These are phyloP conservation scores for Selaginella moellendorffii DNA, from an alignment of 75 land plant genomes.

Conservation along the genomic window DNA sequence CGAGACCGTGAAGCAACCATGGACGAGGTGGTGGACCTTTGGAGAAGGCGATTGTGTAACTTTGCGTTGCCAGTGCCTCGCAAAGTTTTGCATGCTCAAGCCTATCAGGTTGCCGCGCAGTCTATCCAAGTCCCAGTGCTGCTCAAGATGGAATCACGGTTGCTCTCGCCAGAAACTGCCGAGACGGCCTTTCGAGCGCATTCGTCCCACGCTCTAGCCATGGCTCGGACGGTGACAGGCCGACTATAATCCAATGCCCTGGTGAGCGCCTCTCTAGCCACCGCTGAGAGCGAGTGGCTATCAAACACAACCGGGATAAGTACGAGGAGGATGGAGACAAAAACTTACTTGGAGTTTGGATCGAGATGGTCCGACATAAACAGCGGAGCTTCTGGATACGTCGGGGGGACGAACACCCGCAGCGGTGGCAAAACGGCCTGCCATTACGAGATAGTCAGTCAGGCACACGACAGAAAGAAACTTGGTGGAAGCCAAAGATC, in stretches of 20 bases:
- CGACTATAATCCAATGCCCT: not conserved
- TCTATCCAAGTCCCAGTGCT: not conserved
- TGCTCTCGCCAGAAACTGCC: slow-evolving; percentile 15
- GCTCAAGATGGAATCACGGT: slow-evolving; percentile 36
- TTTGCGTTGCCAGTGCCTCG: no score
- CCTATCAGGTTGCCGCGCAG: slow-evolving; percentile 19
- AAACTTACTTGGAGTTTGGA: not conserved
- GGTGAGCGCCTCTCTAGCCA: not conserved
- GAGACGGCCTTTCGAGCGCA: slow-evolving; percentile 2
- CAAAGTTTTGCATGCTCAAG: no score
- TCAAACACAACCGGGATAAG: not conserved
- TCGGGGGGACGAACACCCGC: not conserved
- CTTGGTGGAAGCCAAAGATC: not conserved
- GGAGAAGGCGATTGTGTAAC: no score
- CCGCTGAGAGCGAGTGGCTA: not conserved
- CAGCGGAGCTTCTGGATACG: not conserved
- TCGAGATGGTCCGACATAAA: not conserved
- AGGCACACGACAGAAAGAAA: not conserved
- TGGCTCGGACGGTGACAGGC: not conserved
- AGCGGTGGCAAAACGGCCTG: not conserved
- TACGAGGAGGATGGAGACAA: not conserved
- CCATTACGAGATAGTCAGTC: not conserved
- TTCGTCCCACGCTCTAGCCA: slow-evolving; percentile 3
- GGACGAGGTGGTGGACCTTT: no score
- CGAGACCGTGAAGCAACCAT: no score